These are phyloP conservation scores for Tylopilus felleus DNA, from an alignment of 768 basidiomycete genomes.

Conservation along the genomic window DNA sequence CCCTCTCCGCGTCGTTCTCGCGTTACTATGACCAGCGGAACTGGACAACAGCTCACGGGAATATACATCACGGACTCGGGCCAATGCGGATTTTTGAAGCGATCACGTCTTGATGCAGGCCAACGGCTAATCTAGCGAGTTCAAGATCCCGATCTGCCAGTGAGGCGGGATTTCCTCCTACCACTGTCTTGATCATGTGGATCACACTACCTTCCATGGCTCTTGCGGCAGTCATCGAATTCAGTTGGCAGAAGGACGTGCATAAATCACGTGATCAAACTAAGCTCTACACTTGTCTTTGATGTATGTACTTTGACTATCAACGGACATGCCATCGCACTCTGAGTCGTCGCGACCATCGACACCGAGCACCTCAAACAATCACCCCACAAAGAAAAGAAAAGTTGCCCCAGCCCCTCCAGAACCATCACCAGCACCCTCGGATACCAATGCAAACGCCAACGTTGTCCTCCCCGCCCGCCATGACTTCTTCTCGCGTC, in stretches of 20 bases:
- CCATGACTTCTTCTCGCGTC: conserved; percentile 65
- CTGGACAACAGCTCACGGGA: too few relatives aligned
- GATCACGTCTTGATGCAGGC: background rate
- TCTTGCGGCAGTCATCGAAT: background rate
- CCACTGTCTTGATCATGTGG: background rate
- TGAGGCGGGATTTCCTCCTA: too few relatives aligned
- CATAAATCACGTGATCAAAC: conserved; percentile 17
- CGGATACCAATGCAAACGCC: conserved; percentile 39
- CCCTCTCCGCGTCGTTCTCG: too few relatives aligned
- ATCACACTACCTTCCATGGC: background rate
- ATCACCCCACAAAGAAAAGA: conserved; percentile 40
- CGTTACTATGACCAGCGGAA: too few relatives aligned
- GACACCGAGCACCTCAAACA: conserved; percentile 23
- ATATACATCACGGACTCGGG: too few relatives aligned
- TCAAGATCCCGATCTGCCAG: background rate
- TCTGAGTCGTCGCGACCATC: conserved; percentile 35
- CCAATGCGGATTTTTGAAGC: background rate
- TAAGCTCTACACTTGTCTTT: background rate
- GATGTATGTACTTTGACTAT: too few relatives aligned
- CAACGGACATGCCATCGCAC: conserved; percentile 14
- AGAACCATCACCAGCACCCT: conserved; percentile 56
- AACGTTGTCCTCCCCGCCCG: conserved; percentile 59
- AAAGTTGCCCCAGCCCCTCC: conserved; percentile 45
- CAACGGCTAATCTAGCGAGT: too few relatives aligned
- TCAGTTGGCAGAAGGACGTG: background rate